phyloP scores from a whole-genome alignment of 2,329 filamentous ascomycete species.

The Neonectria punicea region DNA sequence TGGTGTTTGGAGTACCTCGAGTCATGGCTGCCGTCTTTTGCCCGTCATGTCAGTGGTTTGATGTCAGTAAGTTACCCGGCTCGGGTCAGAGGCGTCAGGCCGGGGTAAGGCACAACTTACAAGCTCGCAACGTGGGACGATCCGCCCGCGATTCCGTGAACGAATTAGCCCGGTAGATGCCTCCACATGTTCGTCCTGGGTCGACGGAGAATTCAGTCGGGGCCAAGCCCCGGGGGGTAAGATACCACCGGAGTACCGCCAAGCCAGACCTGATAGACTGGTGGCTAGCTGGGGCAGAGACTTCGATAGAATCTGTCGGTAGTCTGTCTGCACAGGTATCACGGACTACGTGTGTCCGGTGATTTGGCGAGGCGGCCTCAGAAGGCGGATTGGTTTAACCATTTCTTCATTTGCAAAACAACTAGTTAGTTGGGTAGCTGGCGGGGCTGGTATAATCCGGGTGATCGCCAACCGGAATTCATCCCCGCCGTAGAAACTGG shows the following conservation, averaged over 20 bases:
- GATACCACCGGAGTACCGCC: background rate
- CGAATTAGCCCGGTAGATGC: constrained; percentile 13
- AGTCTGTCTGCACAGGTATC: background rate
- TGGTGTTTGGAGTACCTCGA: constrained; percentile 9
- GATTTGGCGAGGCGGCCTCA: background rate
- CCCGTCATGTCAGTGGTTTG: constrained; percentile 4
- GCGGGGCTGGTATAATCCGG: constrained; percentile 16
- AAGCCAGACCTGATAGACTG: background rate
- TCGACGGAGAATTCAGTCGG: constrained; percentile 43
- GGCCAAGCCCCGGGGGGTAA: constrained; percentile 22
- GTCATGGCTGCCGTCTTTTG: constrained; percentile 12
- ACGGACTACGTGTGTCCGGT: background rate
- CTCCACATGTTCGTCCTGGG: constrained; percentile 9
- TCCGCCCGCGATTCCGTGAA: constrained; percentile 25
- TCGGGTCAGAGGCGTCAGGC: constrained; percentile 8
- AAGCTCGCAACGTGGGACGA: constrained; percentile 19
- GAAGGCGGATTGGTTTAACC: background rate
- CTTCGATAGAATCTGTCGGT: background rate
- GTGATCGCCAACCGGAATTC: constrained; percentile 34
- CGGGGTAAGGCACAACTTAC: background rate
- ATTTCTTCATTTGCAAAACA: background rate
- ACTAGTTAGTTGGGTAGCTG: background rate
- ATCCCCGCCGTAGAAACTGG: constrained; percentile 22
- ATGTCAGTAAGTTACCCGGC: background rate
- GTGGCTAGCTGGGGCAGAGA: background rate